Base-by-base conservation (phyloP, 352 stramenopile genomes). In the Globisporangium alternatum region DNA sequence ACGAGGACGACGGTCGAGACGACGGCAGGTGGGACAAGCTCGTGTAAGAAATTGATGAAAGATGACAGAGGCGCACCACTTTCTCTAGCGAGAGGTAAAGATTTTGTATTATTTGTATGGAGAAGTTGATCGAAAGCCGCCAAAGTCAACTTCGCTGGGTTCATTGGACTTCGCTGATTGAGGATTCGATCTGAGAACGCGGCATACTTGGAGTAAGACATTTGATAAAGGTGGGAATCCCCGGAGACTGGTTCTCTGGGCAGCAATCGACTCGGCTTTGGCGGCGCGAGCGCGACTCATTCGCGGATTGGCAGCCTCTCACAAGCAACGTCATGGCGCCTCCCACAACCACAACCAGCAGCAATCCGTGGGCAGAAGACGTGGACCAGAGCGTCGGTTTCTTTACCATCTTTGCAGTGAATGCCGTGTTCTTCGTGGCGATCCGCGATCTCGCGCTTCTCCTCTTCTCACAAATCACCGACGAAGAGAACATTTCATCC, bases 11-110 rank as follows among this genome's bases (percentile, higher is more conserved):
- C 7, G 15, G 33, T 30, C 31, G 28, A n/a, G 33, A 59, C 37
- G 55, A 60, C 28, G 25, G 55, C 13, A 47, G 35, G 30, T 49
- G 35, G 28, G 41, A 43, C 37, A 60, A 49, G 25, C 37, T 52
- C 22, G 55, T 60, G 15, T 60, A 52, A 25, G 19, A 17, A 2
- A 39, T 10, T 39, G 8, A 1, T 5, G 1, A 15, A 37, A 51
- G 25, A 15, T 25, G 37, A 35, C 2, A 22, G 19, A n/a, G 6
- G 7, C 35, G 35, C 9, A 41, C 35, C 35, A 41, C 8, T 39
- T 41, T 22, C 2, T 28, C 25, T 37, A 37, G 12, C 51, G 28
- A 43, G 19, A 41, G 51, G 12, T n/a, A 43, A 43, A 19, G 52
- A 25, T 45, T 45, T 31, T 22, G 19, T 47, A 47, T 17, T 47